A percentile compares a stretch with the other conserved stretches of the same genome.
Evolutionary conservation across 2,329 filamentous ascomycete genomes (phyloP).

Genomic region (Fusarium citri): DNA sequence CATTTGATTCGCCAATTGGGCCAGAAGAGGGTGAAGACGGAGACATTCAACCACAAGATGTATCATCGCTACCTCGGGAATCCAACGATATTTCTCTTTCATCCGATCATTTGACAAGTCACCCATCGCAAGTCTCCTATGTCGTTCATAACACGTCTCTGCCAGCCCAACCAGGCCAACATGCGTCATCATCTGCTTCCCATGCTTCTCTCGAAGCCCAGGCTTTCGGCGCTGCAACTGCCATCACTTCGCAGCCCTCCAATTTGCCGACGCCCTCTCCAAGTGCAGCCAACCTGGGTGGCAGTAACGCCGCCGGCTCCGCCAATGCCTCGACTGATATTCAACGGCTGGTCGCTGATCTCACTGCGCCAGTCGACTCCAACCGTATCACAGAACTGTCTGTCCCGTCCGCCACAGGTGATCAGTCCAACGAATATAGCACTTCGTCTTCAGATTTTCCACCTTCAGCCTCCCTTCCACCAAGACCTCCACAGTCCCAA

Average conservation of each 20-base stretch:
- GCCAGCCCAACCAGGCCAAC: slow-evolving; percentile 43
- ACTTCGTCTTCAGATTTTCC: slow-evolving; percentile 51
- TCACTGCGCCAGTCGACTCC: slow-evolving; percentile 52
- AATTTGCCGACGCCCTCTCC: slow-evolving; percentile 43
- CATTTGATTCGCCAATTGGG: slow-evolving; percentile 61
- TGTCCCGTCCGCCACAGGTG: slow-evolving; percentile 43
- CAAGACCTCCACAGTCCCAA: slow-evolving; percentile 58
- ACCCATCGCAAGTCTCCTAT: slow-evolving; percentile 48
- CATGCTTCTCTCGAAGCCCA: slow-evolving; percentile 47
- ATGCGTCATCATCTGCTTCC: slow-evolving; percentile 43
- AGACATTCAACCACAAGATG: slow-evolving; percentile 54
- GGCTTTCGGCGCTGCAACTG: slow-evolving; percentile 37
- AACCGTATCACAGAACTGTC: slow-evolving; percentile 48
- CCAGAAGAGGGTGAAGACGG: slow-evolving; percentile 52
- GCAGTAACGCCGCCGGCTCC: slow-evolving; percentile 44
- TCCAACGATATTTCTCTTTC: slow-evolving; percentile 57
- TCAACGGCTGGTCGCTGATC: slow-evolving; percentile 56
- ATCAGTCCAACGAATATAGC: slow-evolving; percentile 41
- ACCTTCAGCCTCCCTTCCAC: slow-evolving; percentile 59
- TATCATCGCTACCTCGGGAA: slow-evolving; percentile 59
- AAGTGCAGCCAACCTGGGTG: slow-evolving; percentile 46
- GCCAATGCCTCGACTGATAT: slow-evolving; percentile 53
- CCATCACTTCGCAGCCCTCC: slow-evolving; percentile 38
- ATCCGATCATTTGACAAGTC: slow-evolving; percentile 54
- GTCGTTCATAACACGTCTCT: slow-evolving; percentile 49